Evolutionary conservation across 1,284 basidiomycete species (phyloP).

Genomic region (Irpex lacteus): DNA sequence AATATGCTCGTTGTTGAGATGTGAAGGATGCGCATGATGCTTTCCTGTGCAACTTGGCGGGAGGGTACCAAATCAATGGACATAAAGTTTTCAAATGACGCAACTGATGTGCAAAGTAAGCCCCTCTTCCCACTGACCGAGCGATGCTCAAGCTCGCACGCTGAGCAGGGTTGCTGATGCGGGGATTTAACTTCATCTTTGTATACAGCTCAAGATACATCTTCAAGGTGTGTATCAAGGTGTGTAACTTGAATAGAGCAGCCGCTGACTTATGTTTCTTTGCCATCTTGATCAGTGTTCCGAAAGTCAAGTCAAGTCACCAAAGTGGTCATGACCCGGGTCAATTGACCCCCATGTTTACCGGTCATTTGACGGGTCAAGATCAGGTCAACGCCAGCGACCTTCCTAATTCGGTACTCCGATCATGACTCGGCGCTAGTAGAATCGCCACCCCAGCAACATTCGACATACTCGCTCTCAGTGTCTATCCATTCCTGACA

Average conservation of each 20-base stretch:
- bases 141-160: not conserved
- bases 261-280: slow-evolving; percentile 1
- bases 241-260: not conserved
- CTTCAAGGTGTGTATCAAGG: not conserved
- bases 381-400: too few relatives aligned
- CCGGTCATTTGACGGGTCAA: too few relatives aligned
- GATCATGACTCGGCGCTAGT: too few relatives aligned
- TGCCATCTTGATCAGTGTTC: not conserved
- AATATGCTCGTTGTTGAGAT: slow-evolving; percentile 2
- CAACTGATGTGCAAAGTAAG: slow-evolving; percentile 4
- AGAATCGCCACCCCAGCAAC: too few relatives aligned
- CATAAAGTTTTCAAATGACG: slow-evolving; percentile 3
- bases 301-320: too few relatives aligned
- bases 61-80: not conserved
- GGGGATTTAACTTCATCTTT: not conserved
- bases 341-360: too few relatives aligned
- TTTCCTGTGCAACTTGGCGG: not conserved
- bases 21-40: slow-evolving; percentile 2
- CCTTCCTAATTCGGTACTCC: too few relatives aligned
- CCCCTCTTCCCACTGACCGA: not conserved
- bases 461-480: too few relatives aligned
- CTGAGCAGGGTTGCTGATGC: slow-evolving; percentile 2
- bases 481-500: too few relatives aligned
- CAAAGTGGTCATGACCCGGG: too few relatives aligned
- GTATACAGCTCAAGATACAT: not conserved